phyloP scores from a whole-genome alignment of 352 stramenopile species.

The Globisporangium orthogonon region DNA sequence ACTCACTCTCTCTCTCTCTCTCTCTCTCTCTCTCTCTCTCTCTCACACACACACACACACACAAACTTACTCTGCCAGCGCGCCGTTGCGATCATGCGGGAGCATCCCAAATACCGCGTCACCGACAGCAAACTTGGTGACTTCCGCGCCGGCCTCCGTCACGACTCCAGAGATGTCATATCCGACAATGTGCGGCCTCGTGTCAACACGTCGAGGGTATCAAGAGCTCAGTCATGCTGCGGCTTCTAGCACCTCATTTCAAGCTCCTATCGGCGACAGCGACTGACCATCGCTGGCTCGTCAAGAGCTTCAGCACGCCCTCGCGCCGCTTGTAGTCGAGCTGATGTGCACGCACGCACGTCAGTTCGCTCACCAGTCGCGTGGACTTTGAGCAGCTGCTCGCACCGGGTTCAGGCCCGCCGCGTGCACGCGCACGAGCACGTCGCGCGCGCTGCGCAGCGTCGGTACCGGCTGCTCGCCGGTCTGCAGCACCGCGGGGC shows the following conservation, averaged over 20 bases:
- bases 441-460: constrained; percentile 40
- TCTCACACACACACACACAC: background rate
- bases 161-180: constrained; percentile 73
- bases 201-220: background rate
- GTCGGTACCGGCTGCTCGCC: constrained; percentile 43
- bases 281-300: constrained; percentile 29
- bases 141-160: constrained; percentile 35
- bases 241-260: too few species aligned
- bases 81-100: constrained; percentile 50
- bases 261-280: background rate
- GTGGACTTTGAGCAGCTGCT: background rate
- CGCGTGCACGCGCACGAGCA: constrained; percentile 62
- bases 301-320: constrained; percentile 58
- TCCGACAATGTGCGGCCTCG: constrained; percentile 59
- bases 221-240: too few species aligned
- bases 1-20: too few species aligned
- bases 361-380: background rate
- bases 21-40: background rate
- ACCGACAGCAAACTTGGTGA: constrained; percentile 47
- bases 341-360: constrained; percentile 16
- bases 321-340: constrained; percentile 80
- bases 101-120: constrained; percentile 75
- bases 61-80: constrained; percentile 53
- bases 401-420: constrained; percentile 56
- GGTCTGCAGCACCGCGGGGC: constrained; percentile 48